A percentile compares a stretch with the other conserved stretches of the same genome.
phyloP scores from a whole-genome alignment of 2,329 filamentous ascomycete species.

The Xylaria sp. region DNA sequence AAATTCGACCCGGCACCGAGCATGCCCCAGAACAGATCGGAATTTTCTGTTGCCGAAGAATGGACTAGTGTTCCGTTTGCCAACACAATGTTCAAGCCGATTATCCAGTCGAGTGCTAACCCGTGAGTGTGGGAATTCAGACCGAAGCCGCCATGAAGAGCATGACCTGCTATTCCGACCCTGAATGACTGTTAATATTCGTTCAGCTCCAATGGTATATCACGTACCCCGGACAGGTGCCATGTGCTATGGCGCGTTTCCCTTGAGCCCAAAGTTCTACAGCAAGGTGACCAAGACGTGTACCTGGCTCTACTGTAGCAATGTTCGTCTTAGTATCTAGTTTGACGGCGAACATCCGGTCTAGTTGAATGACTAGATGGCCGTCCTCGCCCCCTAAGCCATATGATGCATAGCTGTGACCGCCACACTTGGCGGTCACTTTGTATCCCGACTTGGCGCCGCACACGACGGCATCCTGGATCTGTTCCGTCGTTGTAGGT shows the following conservation, averaged over 20 bases:
- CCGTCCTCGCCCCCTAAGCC: constrained; percentile 59
- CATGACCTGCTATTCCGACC: constrained; percentile 53
- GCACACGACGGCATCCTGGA: constrained; percentile 58
- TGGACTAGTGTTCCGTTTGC: constrained; percentile 49
- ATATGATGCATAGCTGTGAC: constrained; percentile 61
- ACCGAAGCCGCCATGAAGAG: constrained; percentile 53
- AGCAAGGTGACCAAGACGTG: constrained; percentile 56
- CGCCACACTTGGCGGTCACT: constrained; percentile 59
- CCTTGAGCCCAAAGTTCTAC: constrained; percentile 50
- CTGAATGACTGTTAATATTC: constrained; percentile 39
- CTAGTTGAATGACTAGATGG: constrained; percentile 58
- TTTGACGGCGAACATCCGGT: constrained; percentile 56
- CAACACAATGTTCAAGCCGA: constrained; percentile 48
- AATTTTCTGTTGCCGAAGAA: constrained; percentile 47
- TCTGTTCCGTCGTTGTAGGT: constrained; percentile 55
- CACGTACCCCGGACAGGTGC: constrained; percentile 54
- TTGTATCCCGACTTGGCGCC: constrained; percentile 55
- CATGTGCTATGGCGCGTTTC: constrained; percentile 52
- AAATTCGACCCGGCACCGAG: constrained; percentile 51
- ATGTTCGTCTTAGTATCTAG: constrained; percentile 54
- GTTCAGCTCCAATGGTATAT: not conserved
- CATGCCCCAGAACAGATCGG: constrained; percentile 52
- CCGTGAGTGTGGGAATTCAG: constrained; percentile 57
- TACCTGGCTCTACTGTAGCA: constrained; percentile 57
- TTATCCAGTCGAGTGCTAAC: constrained; percentile 58